These are phyloP conservation scores for Mallotus repandus DNA, from an alignment of 441 rosid genomes.

Conservation along the genomic window DNA sequence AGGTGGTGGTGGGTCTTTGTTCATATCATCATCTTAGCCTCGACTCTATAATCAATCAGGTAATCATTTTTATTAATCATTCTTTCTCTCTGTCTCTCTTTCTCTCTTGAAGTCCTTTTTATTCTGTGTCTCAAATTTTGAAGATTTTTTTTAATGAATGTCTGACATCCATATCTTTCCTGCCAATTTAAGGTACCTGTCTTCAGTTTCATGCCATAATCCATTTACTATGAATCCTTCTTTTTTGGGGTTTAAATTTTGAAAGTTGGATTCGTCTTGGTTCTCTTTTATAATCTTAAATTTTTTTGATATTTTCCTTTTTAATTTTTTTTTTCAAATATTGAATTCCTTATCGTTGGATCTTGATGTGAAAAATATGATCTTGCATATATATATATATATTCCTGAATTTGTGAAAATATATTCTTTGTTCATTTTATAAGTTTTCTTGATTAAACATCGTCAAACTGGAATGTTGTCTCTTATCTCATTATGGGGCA, in stretches of 20 bases:
- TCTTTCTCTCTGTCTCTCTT: slow-evolving; percentile 12
- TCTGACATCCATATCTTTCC: slow-evolving; percentile 24
- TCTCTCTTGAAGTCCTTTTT: slow-evolving; percentile 9
- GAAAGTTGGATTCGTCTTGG: slow-evolving; percentile 1
- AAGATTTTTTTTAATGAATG: slow-evolving; percentile 1
- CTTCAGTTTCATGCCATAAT: slow-evolving; percentile 6
- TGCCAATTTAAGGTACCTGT: slow-evolving; percentile 27
- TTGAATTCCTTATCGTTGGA: slow-evolving; percentile 24
- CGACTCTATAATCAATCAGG: slow-evolving; percentile 70
- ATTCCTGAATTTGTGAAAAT: slow-evolving; percentile 18
- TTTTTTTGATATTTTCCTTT: not conserved
- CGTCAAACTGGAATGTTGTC: slow-evolving; percentile 28
- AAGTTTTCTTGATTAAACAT: slow-evolving; percentile 19
- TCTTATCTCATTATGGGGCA: slow-evolving; percentile 8
- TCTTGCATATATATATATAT: slow-evolving; percentile 1
- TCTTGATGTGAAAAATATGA: slow-evolving; percentile 29
- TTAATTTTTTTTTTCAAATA: not conserved
- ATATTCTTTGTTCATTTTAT: slow-evolving; percentile 15
- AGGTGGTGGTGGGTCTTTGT: slow-evolving; percentile 45
- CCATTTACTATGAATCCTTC: not conserved
- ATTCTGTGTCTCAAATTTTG: slow-evolving; percentile 16
- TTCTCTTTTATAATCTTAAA: not conserved
- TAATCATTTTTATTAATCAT: slow-evolving; percentile 48
- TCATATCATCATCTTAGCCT: slow-evolving; percentile 32
- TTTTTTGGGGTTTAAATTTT: slow-evolving; percentile 13